Conservation (phyloP, 257 asterid genomes). For the Perilla frutescens region DNA sequence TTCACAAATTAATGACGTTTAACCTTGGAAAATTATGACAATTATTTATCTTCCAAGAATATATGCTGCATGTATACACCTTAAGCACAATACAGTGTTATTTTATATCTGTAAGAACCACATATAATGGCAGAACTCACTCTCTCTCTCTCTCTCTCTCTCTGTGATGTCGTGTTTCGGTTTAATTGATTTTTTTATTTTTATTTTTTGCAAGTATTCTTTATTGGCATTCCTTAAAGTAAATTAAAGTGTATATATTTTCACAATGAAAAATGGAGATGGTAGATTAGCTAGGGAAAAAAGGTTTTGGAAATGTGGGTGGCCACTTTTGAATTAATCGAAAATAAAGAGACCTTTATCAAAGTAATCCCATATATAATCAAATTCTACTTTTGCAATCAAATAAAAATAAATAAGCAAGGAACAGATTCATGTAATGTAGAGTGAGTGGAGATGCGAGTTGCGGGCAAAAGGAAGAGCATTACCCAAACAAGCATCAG, state of each 20-base stretch:
- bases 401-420: background rate
- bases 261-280: constrained; percentile 21
- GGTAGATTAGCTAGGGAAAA: background rate
- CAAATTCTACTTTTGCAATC: constrained; percentile 34
- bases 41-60: no score
- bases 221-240: constrained; percentile 22
- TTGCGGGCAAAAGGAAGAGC: constrained; percentile 39
- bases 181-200: no score
- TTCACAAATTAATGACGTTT: no score
- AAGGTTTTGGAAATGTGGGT: constrained; percentile 32
- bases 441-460: constrained; percentile 19
- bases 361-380: constrained; percentile 42
- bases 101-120: no score
- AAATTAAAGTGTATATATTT: constrained; percentile 36
- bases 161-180: no score
- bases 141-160: no score
- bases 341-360: constrained; percentile 41
- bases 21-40: no score
- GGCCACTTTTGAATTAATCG: constrained; percentile 38
- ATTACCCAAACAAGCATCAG: constrained; percentile 37
- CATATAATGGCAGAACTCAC: no score
- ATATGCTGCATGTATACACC: no score
- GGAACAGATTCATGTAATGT: background rate
- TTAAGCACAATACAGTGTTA: no score
- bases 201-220: background rate